Evolutionary conservation across 1,284 basidiomycete genomes (phyloP).

Genomic region (Porogramme epimiltina): DNA sequence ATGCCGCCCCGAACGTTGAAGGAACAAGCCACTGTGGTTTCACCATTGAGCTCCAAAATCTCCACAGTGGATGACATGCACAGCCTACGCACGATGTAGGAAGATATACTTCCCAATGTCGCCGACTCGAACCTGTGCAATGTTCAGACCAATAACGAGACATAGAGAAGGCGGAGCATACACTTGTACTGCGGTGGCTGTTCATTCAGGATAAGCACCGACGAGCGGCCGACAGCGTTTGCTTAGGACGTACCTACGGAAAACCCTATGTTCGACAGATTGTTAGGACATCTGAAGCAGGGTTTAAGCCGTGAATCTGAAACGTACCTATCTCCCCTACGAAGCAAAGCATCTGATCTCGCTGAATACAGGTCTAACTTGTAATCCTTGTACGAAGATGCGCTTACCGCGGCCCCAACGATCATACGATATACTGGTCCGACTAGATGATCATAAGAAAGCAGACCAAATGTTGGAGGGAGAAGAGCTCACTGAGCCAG

Average conservation of each 20-base stretch:
- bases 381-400: neutral
- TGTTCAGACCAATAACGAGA: too few relatives aligned
- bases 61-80: too few relatives aligned
- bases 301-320: neutral
- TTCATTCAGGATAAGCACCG: too few relatives aligned
- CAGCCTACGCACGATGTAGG: neutral
- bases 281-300: too few relatives aligned
- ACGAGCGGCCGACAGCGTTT: too few relatives aligned
- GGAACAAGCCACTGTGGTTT: conserved; percentile 5
- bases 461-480: neutral
- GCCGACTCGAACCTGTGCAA: neutral
- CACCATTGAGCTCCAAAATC: too few relatives aligned
- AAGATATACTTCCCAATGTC: neutral
- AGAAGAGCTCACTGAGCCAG: neutral
- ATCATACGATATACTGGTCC: neutral
- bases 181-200: too few relatives aligned
- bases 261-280: neutral
- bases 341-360: neutral
- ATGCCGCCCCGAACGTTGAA: neutral
- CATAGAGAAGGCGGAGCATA: too few relatives aligned
- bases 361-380: neutral
- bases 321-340: neutral
- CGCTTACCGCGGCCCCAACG: neutral
- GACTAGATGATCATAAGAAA: neutral
- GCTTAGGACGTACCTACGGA: neutral